Evolutionary conservation across 768 basidiomycete species (phyloP).

Genomic region (Suillus subalutaceus): DNA sequence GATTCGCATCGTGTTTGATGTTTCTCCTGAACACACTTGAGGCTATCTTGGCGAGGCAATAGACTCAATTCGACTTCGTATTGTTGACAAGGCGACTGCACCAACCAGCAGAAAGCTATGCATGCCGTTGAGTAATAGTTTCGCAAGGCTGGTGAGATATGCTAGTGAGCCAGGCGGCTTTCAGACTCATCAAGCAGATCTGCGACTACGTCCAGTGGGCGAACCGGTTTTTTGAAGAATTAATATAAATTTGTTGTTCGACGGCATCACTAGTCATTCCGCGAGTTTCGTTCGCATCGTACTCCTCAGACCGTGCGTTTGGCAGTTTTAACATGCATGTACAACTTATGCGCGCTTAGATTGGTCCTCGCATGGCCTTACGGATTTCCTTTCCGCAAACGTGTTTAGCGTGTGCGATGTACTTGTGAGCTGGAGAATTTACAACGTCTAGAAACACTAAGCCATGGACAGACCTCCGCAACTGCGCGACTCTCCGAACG

Average conservation of each 20-base stretch:
- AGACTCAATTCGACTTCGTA: neutral
- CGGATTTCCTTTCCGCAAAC: slow-evolving; percentile 79
- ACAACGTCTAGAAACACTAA: slow-evolving; percentile 88
- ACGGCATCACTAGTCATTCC: neutral
- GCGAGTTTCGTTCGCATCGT: neutral
- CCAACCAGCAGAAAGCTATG: neutral
- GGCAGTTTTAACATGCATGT: too few relatives aligned
- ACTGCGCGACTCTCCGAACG: slow-evolving; percentile 88
- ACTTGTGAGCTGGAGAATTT: slow-evolving; percentile 37
- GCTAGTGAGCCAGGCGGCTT: neutral
- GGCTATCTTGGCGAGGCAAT: neutral
- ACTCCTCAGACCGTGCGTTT: neutral
- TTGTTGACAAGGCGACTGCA: neutral
- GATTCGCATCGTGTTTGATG: neutral
- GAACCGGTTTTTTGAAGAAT: neutral
- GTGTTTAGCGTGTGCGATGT: slow-evolving; percentile 7
- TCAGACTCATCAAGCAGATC: neutral
- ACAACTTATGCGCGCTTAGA: too few relatives aligned
- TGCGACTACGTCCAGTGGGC: neutral
- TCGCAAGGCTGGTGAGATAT: neutral
- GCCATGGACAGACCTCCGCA: slow-evolving; percentile 74
- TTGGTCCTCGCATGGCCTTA: slow-evolving; percentile 43
- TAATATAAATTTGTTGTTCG: neutral
- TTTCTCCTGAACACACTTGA: neutral
- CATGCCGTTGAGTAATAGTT: neutral